phyloP scores from a whole-genome alignment of 306 rosid genomes.

The Cyclanthera cordifolia region DNA sequence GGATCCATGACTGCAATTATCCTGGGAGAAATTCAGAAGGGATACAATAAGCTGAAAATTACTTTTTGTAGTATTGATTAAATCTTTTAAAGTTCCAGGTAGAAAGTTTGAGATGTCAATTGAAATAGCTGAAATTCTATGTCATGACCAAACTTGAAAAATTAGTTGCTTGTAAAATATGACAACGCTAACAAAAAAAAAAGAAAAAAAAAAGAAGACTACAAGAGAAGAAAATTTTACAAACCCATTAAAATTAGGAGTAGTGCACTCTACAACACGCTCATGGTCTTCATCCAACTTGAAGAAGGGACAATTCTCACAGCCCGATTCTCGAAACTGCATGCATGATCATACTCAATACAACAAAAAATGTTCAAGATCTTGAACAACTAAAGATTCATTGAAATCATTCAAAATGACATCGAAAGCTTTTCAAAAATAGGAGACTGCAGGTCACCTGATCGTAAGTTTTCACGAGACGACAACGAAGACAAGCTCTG shows the following conservation, averaged over 20 bases:
- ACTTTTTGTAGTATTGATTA: background rate
- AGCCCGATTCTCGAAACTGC: constrained; percentile 82
- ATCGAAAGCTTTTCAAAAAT: background rate
- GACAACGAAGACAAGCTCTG: constrained; percentile 94
- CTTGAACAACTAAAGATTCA: background rate
- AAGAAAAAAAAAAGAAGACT: background rate
- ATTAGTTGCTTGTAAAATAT: too few species aligned
- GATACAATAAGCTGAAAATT: background rate
- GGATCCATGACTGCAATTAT: constrained; percentile 93
- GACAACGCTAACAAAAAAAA: too few species aligned
- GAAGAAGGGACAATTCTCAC: constrained; percentile 91
- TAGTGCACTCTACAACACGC: constrained; percentile 76
- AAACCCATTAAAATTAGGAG: constrained; percentile 92
- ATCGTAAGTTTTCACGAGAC: constrained; percentile 93
- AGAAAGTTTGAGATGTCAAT: background rate
- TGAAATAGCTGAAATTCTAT: background rate
- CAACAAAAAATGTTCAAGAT: background rate
- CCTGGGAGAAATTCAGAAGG: constrained; percentile 21
- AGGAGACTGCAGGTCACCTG: constrained; percentile 38
- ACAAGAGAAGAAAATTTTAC: background rate
- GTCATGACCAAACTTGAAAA: background rate
- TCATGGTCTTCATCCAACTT: constrained; percentile 87
- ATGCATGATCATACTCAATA: constrained; percentile 10
- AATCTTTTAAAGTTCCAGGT: background rate
- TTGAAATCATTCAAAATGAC: background rate